Conservation (phyloP, 2,329 filamentous ascomycete genomes). For the Chaetomium olivaceum region DNA sequence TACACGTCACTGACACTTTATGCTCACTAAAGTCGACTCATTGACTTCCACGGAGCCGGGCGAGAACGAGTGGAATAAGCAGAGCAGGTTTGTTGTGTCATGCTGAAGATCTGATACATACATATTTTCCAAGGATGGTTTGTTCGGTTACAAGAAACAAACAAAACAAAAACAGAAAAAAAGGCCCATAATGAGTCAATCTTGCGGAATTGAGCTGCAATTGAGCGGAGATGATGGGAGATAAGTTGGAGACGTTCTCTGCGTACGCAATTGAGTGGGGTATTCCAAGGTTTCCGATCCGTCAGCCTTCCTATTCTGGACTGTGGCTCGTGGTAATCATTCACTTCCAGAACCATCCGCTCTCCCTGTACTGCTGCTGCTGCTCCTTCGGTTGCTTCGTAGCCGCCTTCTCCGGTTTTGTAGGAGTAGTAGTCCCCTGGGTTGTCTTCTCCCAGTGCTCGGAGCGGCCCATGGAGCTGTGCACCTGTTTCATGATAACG, state of each 20-base stretch:
- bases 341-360: conserved; percentile 42
- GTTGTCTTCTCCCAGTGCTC: conserved; percentile 14
- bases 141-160: background rate
- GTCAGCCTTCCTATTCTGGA: background rate
- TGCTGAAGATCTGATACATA: background rate
- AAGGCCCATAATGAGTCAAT: background rate
- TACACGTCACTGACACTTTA: background rate
- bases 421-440: background rate
- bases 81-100: background rate
- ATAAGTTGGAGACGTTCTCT: background rate
- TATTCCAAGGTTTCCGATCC: background rate
- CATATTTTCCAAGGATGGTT: background rate
- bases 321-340: background rate
- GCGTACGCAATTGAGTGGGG: conserved; percentile 1
- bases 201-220: background rate
- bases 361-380: conserved; percentile 30
- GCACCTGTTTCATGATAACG: conserved; percentile 36
- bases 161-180: background rate
- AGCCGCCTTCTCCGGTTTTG: background rate
- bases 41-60: background rate
- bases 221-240: conserved; percentile 1
- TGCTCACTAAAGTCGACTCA: background rate
- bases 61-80: background rate
- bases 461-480: conserved; percentile 14
- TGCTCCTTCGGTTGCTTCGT: conserved; percentile 16